Conservation (phyloP, 129 eudicot species). For the Solidago caesia region DNA sequence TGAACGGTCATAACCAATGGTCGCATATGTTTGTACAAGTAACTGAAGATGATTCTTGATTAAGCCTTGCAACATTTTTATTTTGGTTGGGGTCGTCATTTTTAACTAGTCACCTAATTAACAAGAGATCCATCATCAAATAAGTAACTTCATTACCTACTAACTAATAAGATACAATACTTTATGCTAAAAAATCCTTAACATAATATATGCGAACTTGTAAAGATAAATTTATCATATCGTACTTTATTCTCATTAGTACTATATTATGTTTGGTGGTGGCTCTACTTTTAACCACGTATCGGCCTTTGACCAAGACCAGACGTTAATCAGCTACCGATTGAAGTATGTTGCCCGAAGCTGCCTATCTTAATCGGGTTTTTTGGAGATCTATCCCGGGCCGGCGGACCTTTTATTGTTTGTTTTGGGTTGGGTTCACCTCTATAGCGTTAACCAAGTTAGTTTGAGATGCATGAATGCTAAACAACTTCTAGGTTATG, state of each 20-base stretch:
- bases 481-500: background rate
- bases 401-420: background rate
- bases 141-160: too few relatives aligned
- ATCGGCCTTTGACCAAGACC: background rate
- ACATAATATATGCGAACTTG: background rate
- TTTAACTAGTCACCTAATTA: too few relatives aligned
- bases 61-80: too few relatives aligned
- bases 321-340: background rate
- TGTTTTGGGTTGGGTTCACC: background rate
- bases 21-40: too few relatives aligned
- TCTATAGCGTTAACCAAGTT: too few relatives aligned
- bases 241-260: background rate
- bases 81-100: too few relatives aligned
- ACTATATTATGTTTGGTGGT: background rate
- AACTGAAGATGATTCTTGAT: too few relatives aligned
- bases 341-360: background rate
- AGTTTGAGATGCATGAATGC: background rate
- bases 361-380: background rate
- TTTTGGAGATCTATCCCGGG: background rate
- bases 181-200: constrained; percentile 1
- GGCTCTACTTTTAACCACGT: background rate
- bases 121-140: too few relatives aligned
- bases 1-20: too few relatives aligned
- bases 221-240: background rate
- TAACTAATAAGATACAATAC: background rate